These are phyloP conservation scores for Pythium rhizo-oryzae DNA, from an alignment of 352 stramenopile species.

Conservation along the genomic window DNA sequence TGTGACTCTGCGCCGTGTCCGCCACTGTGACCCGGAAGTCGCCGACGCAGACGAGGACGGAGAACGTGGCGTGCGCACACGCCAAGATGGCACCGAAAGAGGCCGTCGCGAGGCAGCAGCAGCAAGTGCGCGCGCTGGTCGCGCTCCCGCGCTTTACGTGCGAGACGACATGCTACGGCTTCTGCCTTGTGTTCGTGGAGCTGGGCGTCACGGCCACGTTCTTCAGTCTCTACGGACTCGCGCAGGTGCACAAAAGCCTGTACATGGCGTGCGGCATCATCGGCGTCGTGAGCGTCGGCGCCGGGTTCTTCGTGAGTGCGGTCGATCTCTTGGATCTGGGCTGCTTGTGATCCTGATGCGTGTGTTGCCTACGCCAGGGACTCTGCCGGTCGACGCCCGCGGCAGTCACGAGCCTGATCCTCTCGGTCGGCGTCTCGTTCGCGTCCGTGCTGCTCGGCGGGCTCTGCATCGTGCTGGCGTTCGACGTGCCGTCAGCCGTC, in stretches of 20 bases:
- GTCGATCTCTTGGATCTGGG: not conserved
- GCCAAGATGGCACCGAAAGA: slow-evolving; percentile 11
- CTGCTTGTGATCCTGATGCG: not conserved
- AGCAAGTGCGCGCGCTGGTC: slow-evolving; percentile 27
- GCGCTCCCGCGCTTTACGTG: slow-evolving; percentile 46
- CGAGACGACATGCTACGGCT: slow-evolving; percentile 47
- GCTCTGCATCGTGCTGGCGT: slow-evolving; percentile 57
- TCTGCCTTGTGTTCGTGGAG: slow-evolving; percentile 45
- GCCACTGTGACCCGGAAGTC: not conserved
- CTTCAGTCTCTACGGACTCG: slow-evolving; percentile 47
- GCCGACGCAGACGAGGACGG: not conserved
- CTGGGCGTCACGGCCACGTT: slow-evolving; percentile 36
- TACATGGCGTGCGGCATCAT: slow-evolving; percentile 45
- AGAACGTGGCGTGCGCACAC: not conserved
- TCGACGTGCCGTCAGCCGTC: slow-evolving; percentile 46
- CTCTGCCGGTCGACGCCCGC: slow-evolving; percentile 54
- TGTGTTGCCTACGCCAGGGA: slow-evolving; percentile 27
- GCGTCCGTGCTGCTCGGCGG: slow-evolving; percentile 53
- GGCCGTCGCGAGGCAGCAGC: not conserved
- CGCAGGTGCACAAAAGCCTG: slow-evolving; percentile 36
- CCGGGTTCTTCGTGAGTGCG: slow-evolving; percentile 48
- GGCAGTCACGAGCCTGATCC: slow-evolving; percentile 55
- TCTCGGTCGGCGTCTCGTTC: slow-evolving; percentile 52
- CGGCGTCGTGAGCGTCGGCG: slow-evolving; percentile 40
- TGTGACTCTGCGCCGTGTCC: slow-evolving; percentile 1